Conservation (phyloP, 2,329 filamentous ascomycete species). For the Trichoderma gracile region DNA sequence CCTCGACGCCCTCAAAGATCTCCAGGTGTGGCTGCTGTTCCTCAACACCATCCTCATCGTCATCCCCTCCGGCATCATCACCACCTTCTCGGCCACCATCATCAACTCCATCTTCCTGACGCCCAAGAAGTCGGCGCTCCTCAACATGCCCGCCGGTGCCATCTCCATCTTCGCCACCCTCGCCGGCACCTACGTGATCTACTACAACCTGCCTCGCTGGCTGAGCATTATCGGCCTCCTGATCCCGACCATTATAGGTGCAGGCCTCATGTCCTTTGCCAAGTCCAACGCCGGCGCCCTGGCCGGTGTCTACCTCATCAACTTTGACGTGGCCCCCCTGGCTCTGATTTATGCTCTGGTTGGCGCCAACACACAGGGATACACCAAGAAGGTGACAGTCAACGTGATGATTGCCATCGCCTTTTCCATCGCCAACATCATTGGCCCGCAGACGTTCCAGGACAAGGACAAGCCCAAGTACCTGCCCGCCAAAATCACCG, state of each 20-base stretch:
- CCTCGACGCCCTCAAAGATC: slow-evolving; percentile 44
- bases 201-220: slow-evolving; percentile 35
- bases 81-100: slow-evolving; percentile 37
- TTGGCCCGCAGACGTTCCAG: slow-evolving; percentile 31
- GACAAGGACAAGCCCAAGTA: slow-evolving; percentile 51
- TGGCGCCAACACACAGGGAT: slow-evolving; percentile 49
- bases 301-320: slow-evolving; percentile 36
- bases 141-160: slow-evolving; percentile 42
- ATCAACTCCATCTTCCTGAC: slow-evolving; percentile 40
- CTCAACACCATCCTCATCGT: slow-evolving; percentile 33
- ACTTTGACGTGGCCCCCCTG: slow-evolving; percentile 54
- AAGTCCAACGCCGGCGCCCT: slow-evolving; percentile 36
- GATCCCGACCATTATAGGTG: slow-evolving; percentile 32
- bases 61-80: slow-evolving; percentile 39
- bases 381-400: slow-evolving; percentile 48
- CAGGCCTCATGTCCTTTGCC: slow-evolving; percentile 35
- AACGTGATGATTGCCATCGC: slow-evolving; percentile 48
- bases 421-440: slow-evolving; percentile 49
- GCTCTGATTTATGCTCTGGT: slow-evolving; percentile 55
- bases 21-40: slow-evolving; percentile 46
- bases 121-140: slow-evolving; percentile 45
- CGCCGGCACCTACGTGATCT: slow-evolving; percentile 31
- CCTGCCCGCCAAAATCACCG: slow-evolving; percentile 51
- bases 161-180: slow-evolving; percentile 35
- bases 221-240: slow-evolving; percentile 33